Base-by-base conservation (phyloP, 345 rosid genomes). In the Streptanthus diversifolius region DNA sequence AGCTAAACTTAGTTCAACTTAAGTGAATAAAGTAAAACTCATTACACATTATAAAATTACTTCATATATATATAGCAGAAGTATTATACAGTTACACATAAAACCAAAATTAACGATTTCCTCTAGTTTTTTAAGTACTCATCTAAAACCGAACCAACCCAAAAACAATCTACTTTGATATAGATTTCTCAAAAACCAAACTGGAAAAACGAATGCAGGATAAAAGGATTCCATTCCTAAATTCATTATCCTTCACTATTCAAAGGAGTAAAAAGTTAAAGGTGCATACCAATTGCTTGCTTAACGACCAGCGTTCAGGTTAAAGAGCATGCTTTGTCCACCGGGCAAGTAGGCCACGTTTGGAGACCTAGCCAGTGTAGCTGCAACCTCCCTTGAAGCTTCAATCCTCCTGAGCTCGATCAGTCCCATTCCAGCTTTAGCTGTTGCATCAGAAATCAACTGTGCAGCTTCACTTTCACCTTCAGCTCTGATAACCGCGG, bases 381-480 rank as follows among this genome's bases (percentile, higher is more conserved):
- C 75, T 14, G 99, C 98, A 73, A 90, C 81, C 80, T 95, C 99
- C 80, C 97, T 90, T 0, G 97, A 83, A 22, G 99, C 99, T 74
- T 95, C 99, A 7, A 95, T 91, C 82, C 92, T 95, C 86, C 99
- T 90, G 33, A 95, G 92, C 83, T 95, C 99, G 47, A 95, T 95
- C 32, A 95, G 63, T 8, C 99, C 97, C 84, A 84, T 83, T 15
- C 99, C 99, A 5, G 90, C 92, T 63, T 81, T 81, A 12, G 86
- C 56, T 18, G 99, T 95, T 5, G 98, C 96, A 39, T 90, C 93
- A 3, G 98, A 95, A 22, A 95, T 95, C 52, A 95, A 63, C 77
- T 82, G 89, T 0, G 99, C 98, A 70, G 98, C 83, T 79, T 95
- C 96, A 77, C 99, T 95, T 80, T 95, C 99, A 84, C 99, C 99